Evolutionary conservation across 2,329 filamentous ascomycete genomes (phyloP).

Genomic region (Pseudogymnoascus pannorum): DNA sequence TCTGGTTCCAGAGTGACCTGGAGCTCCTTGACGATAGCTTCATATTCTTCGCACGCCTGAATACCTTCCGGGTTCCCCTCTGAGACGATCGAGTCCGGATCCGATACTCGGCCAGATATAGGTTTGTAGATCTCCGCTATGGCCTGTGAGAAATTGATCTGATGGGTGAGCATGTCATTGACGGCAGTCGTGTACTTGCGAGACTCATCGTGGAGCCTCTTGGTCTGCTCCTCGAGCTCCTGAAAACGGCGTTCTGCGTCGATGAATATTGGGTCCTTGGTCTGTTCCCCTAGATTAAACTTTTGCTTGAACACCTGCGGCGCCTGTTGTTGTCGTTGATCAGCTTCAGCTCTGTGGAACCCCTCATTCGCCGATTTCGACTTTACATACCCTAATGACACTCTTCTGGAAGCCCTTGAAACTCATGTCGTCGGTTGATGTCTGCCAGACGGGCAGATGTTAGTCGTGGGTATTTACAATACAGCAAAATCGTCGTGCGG

Average conservation of each 20-base stretch:
- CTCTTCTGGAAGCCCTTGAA: slow-evolving; percentile 94
- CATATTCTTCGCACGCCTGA: slow-evolving; percentile 91
- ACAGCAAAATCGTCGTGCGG: not conserved
- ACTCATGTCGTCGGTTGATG: slow-evolving; percentile 58
- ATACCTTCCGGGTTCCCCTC: slow-evolving; percentile 93
- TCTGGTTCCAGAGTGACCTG: slow-evolving; percentile 84
- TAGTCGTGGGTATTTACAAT: slow-evolving; percentile 4
- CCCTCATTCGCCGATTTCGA: not conserved
- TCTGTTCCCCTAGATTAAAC: slow-evolving; percentile 93
- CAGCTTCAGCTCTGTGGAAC: slow-evolving; percentile 12
- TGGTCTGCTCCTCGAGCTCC: slow-evolving; percentile 91
- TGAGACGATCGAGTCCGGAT: slow-evolving; percentile 72
- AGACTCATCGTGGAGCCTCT: slow-evolving; percentile 93
- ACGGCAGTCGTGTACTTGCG: slow-evolving; percentile 97
- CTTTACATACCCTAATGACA: slow-evolving; percentile 65
- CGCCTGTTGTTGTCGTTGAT: slow-evolving; percentile 43
- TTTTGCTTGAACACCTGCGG: slow-evolving; percentile 86
- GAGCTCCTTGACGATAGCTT: slow-evolving; percentile 80
- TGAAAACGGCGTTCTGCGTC: slow-evolving; percentile 91
- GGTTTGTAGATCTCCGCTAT: slow-evolving; percentile 97
- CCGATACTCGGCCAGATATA: slow-evolving; percentile 90
- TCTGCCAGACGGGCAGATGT: not conserved
- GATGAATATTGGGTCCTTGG: slow-evolving; percentile 89
- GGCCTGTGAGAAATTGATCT: slow-evolving; percentile 96
- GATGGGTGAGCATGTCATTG: slow-evolving; percentile 94